phyloP scores from a whole-genome alignment of 1,139 yeast species.

The Petasospora fabianii region DNA sequence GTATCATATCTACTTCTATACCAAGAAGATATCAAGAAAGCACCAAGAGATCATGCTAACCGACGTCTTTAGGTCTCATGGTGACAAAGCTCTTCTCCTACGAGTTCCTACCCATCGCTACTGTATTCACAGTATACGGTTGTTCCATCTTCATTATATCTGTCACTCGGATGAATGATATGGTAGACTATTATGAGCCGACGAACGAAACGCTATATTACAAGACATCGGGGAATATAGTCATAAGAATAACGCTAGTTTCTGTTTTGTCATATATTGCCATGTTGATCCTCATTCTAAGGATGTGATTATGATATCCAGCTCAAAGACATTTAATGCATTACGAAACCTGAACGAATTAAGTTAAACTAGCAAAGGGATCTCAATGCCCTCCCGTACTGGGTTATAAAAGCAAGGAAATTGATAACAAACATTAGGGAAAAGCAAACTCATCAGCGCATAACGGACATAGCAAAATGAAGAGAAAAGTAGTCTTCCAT shows the following conservation, averaged over 20 bases:
- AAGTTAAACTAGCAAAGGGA: background rate
- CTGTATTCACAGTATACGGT: slow-evolving; percentile 24
- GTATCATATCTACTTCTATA: background rate
- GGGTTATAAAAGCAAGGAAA: no score
- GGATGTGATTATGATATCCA: slow-evolving; percentile 14
- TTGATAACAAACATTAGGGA: background rate
- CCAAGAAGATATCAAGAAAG: slow-evolving; percentile 1
- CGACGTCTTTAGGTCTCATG: slow-evolving; percentile 21
- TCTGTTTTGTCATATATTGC: slow-evolving; percentile 17
- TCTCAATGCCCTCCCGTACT: background rate
- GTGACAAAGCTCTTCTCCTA: slow-evolving; percentile 23
- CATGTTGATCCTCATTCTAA: slow-evolving; percentile 18
- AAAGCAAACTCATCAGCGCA: background rate
- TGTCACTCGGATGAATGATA: slow-evolving; percentile 14
- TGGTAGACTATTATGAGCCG: slow-evolving; percentile 16
- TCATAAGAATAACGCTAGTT: slow-evolving; percentile 15
- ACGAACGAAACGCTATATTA: slow-evolving; percentile 15
- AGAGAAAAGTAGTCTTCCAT: background rate
- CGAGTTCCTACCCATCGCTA: slow-evolving; percentile 23
- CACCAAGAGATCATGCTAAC: no score
- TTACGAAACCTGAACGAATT: background rate
- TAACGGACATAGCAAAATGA: background rate
- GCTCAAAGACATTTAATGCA: no score
- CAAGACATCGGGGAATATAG: slow-evolving; percentile 25
- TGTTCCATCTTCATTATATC: slow-evolving; percentile 18